Conservation (phyloP, 2,329 filamentous ascomycete genomes). For the Phialocephala subalpina region DNA sequence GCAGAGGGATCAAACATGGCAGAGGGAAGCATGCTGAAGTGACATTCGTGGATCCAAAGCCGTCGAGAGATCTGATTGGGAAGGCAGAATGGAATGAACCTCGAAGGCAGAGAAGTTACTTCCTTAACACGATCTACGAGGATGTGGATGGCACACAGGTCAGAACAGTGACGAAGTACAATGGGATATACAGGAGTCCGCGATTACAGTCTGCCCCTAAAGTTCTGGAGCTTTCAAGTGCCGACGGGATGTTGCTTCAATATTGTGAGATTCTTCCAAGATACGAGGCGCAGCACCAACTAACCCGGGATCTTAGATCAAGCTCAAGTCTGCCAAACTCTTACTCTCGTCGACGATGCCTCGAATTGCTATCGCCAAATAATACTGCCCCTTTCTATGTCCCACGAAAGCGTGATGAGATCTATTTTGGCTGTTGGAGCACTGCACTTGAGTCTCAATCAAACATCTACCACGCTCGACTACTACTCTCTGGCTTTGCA, state of each 20-base stretch:
- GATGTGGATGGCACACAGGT: slow-evolving; percentile 15
- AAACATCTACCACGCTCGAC: slow-evolving; percentile 11
- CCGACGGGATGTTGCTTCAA: slow-evolving; percentile 25
- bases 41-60: slow-evolving; percentile 20
- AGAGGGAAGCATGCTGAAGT: slow-evolving; percentile 16
- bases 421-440: slow-evolving; percentile 25
- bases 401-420: slow-evolving; percentile 23
- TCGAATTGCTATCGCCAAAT: slow-evolving; percentile 30
- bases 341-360: slow-evolving; percentile 27
- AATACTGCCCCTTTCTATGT: slow-evolving; percentile 21
- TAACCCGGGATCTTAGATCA: slow-evolving; percentile 20
- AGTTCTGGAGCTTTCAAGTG: slow-evolving; percentile 15
- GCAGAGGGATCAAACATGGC: slow-evolving; percentile 22
- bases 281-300: too few relatives aligned
- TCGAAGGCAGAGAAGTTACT: slow-evolving; percentile 11
- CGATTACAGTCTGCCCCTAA: slow-evolving; percentile 1
- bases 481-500: slow-evolving; percentile 26
- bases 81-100: slow-evolving; percentile 1
- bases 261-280: slow-evolving; percentile 23
- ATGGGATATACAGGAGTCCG: slow-evolving; percentile 2
- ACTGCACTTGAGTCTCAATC: slow-evolving; percentile 23
- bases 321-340: slow-evolving; percentile 22
- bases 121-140: slow-evolving; percentile 20
- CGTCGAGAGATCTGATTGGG: neutral
- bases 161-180: neutral